Base-by-base conservation (phyloP, 2,329 filamentous ascomycete genomes). In the Neocucurbitaria cava region DNA sequence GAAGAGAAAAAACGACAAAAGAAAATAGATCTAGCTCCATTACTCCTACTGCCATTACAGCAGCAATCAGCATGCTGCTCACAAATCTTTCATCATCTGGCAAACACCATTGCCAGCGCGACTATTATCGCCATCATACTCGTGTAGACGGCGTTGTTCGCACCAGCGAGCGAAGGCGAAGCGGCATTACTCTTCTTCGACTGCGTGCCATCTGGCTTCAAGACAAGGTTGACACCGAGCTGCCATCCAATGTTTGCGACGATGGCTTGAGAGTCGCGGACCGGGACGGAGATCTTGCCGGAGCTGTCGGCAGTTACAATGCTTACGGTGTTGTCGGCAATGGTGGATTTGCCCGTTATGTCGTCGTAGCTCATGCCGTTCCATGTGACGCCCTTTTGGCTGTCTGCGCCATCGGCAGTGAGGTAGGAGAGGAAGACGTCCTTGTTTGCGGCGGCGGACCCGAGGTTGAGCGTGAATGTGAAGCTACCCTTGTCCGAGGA, bases 341-440 rank as follows among this genome's bases (percentile, higher is more conserved):
- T 55, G 15, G 64, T 74, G 0, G 77, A 70, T n/a, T 68, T 75
- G 53, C 81, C 80, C 35, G 79, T 74, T 30, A 66, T 66, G 54
- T 73, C 77, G 42, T 70, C 58, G 66, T 77, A 83, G 55, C 70
- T 74, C 59, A 83, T 70, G 41, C 80, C 80, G 63, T 82, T 81
- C 76, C 77, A 83, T 7, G 76, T 79, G 1, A 78, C 78, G 43
- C 75, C 75, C 36, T 66, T 56, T 13, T 75, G 74, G 7, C 76
- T 71, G 50, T 82, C 80, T 9, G 78, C 76, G 28, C 81, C 80
- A 15, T 73, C 67, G 26, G 73, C 77, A n/a, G 77, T 82, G 33
- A 83, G 76, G 61, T 79, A 79, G 3, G 80, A 77, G 18, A 83
- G 69, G 58, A 77, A 78, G n/a, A 82, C 69, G 13, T 74, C 70